These are phyloP conservation scores for Quercus phellos DNA, from an alignment of 331 rosid genomes.

Conservation along the genomic window DNA sequence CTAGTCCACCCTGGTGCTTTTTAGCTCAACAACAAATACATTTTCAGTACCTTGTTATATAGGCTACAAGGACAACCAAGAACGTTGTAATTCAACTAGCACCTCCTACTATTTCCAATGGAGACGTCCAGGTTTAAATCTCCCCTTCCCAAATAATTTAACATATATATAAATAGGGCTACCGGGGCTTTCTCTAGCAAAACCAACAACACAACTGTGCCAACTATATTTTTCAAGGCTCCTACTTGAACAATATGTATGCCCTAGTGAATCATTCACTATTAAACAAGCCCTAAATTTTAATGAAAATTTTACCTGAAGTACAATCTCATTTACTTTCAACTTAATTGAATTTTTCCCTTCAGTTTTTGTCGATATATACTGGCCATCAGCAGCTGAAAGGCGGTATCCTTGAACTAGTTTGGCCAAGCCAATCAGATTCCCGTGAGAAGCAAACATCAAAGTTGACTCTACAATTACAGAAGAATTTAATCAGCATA, in stretches of 20 bases:
- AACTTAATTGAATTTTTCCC: slow-evolving; percentile 82
- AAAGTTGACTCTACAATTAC: slow-evolving; percentile 77
- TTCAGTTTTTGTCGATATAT: slow-evolving; percentile 64
- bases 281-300: not conserved
- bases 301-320: slow-evolving; percentile 57
- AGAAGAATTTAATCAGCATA: slow-evolving; percentile 34
- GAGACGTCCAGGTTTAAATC: too few species aligned
- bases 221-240: not conserved
- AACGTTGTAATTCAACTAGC: too few species aligned
- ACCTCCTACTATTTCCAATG: too few species aligned
- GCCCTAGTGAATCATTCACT: not conserved
- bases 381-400: slow-evolving; percentile 64
- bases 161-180: not conserved
- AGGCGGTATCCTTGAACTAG: slow-evolving; percentile 79
- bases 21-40: not conserved
- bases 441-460: slow-evolving; percentile 85
- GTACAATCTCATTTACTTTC: slow-evolving; percentile 82
- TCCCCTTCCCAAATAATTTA: too few species aligned
- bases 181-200: not conserved
- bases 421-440: slow-evolving; percentile 84
- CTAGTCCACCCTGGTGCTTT: not conserved
- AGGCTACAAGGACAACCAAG: too few species aligned
- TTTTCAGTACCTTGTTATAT: not conserved
- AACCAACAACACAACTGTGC: not conserved
- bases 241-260: not conserved